Evolutionary conservation across 169 alveolate species (phyloP).

Genomic region (Plasmodium reichenowi): DNA sequence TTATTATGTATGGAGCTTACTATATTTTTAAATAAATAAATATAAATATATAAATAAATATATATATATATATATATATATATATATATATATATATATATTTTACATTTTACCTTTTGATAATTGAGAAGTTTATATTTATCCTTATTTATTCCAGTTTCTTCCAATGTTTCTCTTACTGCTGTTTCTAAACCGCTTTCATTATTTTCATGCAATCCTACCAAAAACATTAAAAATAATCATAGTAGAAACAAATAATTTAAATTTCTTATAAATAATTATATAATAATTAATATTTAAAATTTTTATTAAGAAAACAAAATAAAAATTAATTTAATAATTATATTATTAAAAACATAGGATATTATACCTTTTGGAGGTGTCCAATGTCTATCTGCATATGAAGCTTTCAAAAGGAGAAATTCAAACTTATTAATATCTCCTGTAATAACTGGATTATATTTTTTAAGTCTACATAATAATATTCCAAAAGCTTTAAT

Average conservation of each 20-base stretch:
- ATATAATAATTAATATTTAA: not conserved
- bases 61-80: not conserved
- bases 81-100: not conserved
- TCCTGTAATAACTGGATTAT: not conserved
- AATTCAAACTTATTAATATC: slow-evolving; percentile 52
- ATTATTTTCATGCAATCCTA: slow-evolving; percentile 83
- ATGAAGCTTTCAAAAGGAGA: slow-evolving; percentile 83
- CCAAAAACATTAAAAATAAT: not conserved
- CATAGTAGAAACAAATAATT: slow-evolving; percentile 5
- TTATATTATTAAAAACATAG: not conserved
- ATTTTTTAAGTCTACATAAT: slow-evolving; percentile 23
- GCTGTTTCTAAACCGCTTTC: slow-evolving; percentile 80
- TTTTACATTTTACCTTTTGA: slow-evolving; percentile 40
- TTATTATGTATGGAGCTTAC: too few species aligned
- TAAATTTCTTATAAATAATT: too few species aligned
- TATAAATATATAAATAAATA: not conserved
- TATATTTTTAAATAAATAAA: not conserved
- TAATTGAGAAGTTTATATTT: slow-evolving; percentile 76
- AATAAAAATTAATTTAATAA: not conserved
- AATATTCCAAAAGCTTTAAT: slow-evolving; percentile 46
- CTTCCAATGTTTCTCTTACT: slow-evolving; percentile 84
- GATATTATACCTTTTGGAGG: slow-evolving; percentile 83
- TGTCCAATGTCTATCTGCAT: slow-evolving; percentile 84
- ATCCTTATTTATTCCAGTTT: slow-evolving; percentile 79
- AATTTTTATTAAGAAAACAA: not conserved